phyloP scores from a whole-genome alignment of 2,329 filamentous ascomycete genomes.

The Corynespora cassiicola region DNA sequence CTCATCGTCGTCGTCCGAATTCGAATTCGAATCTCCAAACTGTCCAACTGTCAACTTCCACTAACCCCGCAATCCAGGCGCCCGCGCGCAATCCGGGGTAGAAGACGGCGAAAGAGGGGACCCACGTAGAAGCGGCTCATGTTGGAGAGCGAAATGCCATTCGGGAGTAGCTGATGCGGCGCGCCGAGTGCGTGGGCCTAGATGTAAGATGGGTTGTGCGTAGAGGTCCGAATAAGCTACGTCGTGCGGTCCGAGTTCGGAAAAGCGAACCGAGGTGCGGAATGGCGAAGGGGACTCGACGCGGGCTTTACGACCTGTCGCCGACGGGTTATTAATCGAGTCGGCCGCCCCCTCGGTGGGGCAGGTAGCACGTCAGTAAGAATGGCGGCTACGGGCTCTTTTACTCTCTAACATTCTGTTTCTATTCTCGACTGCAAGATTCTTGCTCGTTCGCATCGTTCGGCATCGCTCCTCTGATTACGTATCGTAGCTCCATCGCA shows the following conservation, averaged over 20 bases:
- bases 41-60: conserved; percentile 4
- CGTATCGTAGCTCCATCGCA: too few species aligned
- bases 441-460: conserved; percentile 7
- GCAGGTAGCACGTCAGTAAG: background rate
- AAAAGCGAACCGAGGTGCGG: conserved; percentile 30
- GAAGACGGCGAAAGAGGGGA: conserved; percentile 5
- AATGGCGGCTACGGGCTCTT: conserved; percentile 5
- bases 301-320: conserved; percentile 8
- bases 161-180: background rate
- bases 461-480: too few species aligned
- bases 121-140: conserved; percentile 60
- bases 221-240: conserved; percentile 8
- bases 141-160: conserved; percentile 21
- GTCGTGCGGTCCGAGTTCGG: conserved; percentile 12
- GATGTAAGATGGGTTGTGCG: background rate
- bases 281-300: conserved; percentile 11
- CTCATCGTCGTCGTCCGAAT: conserved; percentile 65
- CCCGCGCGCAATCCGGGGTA: too few species aligned
- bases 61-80: too few species aligned
- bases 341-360: conserved; percentile 8
- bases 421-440: conserved; percentile 1
- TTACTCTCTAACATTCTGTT: conserved; percentile 1
- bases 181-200: background rate
- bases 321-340: conserved; percentile 25
- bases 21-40: conserved; percentile 50